Base-by-base conservation (phyloP, 108 stramenopile species). In the Pseudonitzschia pungens region DNA sequence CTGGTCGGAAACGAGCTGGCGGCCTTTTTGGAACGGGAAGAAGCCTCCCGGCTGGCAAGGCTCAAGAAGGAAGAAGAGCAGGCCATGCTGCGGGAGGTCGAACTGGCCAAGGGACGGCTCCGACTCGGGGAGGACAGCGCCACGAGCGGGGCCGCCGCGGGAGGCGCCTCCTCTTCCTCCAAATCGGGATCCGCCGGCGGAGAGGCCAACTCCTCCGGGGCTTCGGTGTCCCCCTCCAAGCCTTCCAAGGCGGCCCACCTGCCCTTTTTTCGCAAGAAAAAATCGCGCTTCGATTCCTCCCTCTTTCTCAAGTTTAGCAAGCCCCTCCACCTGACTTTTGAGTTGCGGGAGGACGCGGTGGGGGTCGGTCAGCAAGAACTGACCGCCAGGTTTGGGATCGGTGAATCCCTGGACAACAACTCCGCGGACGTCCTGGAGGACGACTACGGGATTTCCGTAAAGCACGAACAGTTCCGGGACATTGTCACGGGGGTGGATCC, bases 261-360 rank as follows among this genome's bases (percentile, higher is more conserved):
- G 22, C 68, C 68, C 32, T 71, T 66, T 32, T 48, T 67, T 10
- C 62, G 76, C 29, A 85, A 81, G 75, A 96, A 92, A 78, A 95
- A 92, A 70, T 84, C 86, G 24, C 77, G 91, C 11, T 96, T 96
- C 78, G 92, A 96, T 85, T 87, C 88, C 24, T 81, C 78, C 36
- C 68, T 96, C 52, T 96, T 96, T 74, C 75, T 96, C 20, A 96
- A 96, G 68, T 96, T 96, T 65, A 89, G 88, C 65, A 96, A 93
- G 77, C 95, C 95, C 28, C 76, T 91, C 22, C 91, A 96, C 77
- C 82, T 92, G 72, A 91, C 84, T n/a, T 93, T 93, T 76, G 91
- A 89, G 29, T 80, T 92, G 12, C 79, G 83, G 40, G 91, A 92
- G 68, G 92, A 93, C 70, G 84, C 91, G 1, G 89, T 91, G 0